Evolutionary conservation across 345 rosid genomes (phyloP), one percentile per base, ranked within the genome.

Genomic region (Linum lewisii): DNA sequence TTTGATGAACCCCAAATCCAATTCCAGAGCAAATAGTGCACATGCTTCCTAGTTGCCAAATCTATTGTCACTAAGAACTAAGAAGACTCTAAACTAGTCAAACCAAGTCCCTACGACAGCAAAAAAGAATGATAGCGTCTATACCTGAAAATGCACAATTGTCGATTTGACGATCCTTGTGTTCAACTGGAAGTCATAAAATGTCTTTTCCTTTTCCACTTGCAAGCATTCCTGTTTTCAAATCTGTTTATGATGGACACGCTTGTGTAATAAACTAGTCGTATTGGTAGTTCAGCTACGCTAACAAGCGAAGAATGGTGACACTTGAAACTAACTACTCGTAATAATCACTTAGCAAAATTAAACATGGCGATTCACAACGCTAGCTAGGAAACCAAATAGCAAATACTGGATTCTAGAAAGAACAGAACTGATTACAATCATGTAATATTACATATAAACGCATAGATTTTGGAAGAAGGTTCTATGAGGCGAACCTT

Each of bases 121-220:
- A 42, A 16, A 42, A 42, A 42, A 16, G 18, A 42, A 42, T 11
- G 18, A 42, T 11, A 21, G 68, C 59, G 57, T 52, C 58, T 74
- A 64, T 76, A 93, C 99, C 99, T 93, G 97, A 81, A 93, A 89
- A 80, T 93, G 97, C 24, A 78, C 76, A 58, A 93, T 87, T 1
- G 97, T 93, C 6, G 97, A 76, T 66, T 87, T 87, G 67, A 87
- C 94, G 61, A 79, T 82, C 85, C 99, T 87, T 34, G 99, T 86
- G 68, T 93, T 93, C 73, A 77, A 85, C 75, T 87, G 88, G 54
- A 93, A 93, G 64, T 77, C 94, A 50, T 87, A 93, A 54, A 83
- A 83, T 63, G 69, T 69, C 60, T 74, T 75, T 29, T 89, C 97
- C 66, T 82, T 89, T 71, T 83, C 83, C 21, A 84, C 83, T 70